Percentiles rank a stretch among this genome's conserved stretches.
Conservation (phyloP, 2,329 filamentous ascomycete species). For the Beauveria scarabaeidicola region DNA sequence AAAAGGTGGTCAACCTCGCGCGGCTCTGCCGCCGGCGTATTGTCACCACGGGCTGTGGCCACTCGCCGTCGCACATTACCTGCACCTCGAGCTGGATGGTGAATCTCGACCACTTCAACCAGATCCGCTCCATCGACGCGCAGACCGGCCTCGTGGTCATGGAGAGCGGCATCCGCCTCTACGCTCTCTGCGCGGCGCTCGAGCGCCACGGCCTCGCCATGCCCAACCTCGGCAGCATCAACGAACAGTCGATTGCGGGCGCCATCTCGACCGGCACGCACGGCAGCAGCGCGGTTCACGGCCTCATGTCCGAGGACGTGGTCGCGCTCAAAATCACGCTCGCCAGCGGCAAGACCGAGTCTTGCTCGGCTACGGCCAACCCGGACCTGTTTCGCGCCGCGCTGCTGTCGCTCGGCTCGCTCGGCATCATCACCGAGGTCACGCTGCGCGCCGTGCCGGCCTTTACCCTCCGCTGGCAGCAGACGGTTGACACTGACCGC, state of each 20-base stretch:
- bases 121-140: slow-evolving; percentile 61
- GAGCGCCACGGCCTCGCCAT: slow-evolving; percentile 72
- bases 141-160: slow-evolving; percentile 62
- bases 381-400: slow-evolving; percentile 80
- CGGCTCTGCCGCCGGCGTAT: slow-evolving; percentile 72
- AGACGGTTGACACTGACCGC: slow-evolving; percentile 64
- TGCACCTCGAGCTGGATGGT: slow-evolving; percentile 92
- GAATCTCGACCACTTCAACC: slow-evolving; percentile 78
- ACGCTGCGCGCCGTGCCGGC: slow-evolving; percentile 73
- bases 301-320: slow-evolving; percentile 73
- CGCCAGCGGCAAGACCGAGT: slow-evolving; percentile 64
- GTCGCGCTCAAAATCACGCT: slow-evolving; percentile 70
- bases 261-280: slow-evolving; percentile 92
- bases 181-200: slow-evolving; percentile 63
- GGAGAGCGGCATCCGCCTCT: slow-evolving; percentile 81
- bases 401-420: slow-evolving; percentile 75
- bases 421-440: slow-evolving; percentile 86
- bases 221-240: slow-evolving; percentile 90
- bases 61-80: slow-evolving; percentile 87
- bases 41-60: slow-evolving; percentile 79
- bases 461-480: slow-evolving; percentile 81
- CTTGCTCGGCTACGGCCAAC: slow-evolving; percentile 62
- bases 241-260: slow-evolving; percentile 85
- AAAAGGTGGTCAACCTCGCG: slow-evolving; percentile 74
- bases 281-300: slow-evolving; percentile 76